Conservation (phyloP, 257 asterid species). For the Linderniella brevidens region DNA sequence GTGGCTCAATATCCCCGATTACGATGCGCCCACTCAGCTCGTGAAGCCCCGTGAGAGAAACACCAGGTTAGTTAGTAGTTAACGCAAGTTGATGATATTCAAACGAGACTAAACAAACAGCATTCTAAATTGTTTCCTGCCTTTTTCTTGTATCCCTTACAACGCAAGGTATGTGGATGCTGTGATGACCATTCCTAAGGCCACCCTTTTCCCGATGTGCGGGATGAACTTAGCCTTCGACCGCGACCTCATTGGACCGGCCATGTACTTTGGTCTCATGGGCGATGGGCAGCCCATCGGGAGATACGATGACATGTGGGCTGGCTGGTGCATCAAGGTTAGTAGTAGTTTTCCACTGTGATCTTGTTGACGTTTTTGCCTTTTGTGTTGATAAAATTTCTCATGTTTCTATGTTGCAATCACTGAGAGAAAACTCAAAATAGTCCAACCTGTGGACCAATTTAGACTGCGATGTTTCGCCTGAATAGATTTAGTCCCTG, state of each 20-base stretch:
- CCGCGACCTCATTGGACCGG: slow-evolving; percentile 56
- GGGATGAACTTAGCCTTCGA: slow-evolving; percentile 55
- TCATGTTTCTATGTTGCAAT: no score
- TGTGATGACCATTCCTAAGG: slow-evolving; percentile 50
- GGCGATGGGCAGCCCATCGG: slow-evolving; percentile 73
- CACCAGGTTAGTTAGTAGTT: slow-evolving; percentile 22
- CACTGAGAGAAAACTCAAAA: no score
- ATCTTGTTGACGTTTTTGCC: not conserved
- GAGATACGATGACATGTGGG: slow-evolving; percentile 67
- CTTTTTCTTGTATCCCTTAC: not conserved
- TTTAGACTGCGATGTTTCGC: no score
- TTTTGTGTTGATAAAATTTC: no score
- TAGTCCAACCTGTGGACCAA: no score
- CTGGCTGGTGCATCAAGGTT: slow-evolving; percentile 65
- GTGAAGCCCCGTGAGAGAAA: slow-evolving; percentile 86
- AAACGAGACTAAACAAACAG: no score
- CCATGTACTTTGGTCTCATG: slow-evolving; percentile 68
- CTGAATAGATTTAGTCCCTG: no score
- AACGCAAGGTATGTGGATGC: slow-evolving; percentile 60
- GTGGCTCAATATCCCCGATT: slow-evolving; percentile 82
- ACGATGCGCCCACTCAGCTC: slow-evolving; percentile 83
- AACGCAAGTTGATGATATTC: no score
- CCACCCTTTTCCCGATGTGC: slow-evolving; percentile 60
- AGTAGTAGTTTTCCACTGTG: not conserved
- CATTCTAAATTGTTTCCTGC: no score